Base-by-base conservation (phyloP, 768 basidiomycete species). In the Agrocybe pediades region DNA sequence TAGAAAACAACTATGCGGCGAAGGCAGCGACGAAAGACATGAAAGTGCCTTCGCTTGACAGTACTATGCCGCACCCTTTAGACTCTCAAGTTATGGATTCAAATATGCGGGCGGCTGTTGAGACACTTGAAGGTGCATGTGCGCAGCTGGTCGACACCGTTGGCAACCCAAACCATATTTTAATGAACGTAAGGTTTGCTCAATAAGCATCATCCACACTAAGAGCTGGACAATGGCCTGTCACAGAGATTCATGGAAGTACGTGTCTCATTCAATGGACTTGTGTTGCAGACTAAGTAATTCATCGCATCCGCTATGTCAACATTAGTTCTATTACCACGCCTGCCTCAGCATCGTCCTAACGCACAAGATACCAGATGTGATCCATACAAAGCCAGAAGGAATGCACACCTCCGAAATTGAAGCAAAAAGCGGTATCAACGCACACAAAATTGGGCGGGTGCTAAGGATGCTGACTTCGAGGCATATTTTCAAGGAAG, bases 341-440 rank as follows among this genome's bases (percentile, higher is more conserved):
- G 62, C 68, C 2, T 71, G 67, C 33, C 40, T 76, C 13, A 68
- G 64, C 9, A 66, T 75, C 16, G 73, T 61, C 0, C 39, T 64
- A 11, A 61, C 64, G 9, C 68, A 70, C 43, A 69, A 69, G 47
- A 66, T 78, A 20, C 63, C 77, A 0, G 76, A 78, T 52, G 59
- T 71, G 17, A 66, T 79, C n/a, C 55, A 62, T 6, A 65, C 68
- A n/a, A 62, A 64, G 11, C 71, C 74, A 2, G 60, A 66, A 1
- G 77, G 77, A 1, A 52, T 74, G 57, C 67, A 67, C 44, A 66
- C 73, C n/a, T 43, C 58, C 4, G 72, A 74, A 11, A 57, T 78
- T 0, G 62, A 61, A 15, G 17, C 55, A 24, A 62, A 62, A 33
- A 53, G 71, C 2, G 67, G 71, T 2, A 49, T 76, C 7, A 65